phyloP scores from a whole-genome alignment of 1,139 yeast species.

The Suhomyces chickasaworum region DNA sequence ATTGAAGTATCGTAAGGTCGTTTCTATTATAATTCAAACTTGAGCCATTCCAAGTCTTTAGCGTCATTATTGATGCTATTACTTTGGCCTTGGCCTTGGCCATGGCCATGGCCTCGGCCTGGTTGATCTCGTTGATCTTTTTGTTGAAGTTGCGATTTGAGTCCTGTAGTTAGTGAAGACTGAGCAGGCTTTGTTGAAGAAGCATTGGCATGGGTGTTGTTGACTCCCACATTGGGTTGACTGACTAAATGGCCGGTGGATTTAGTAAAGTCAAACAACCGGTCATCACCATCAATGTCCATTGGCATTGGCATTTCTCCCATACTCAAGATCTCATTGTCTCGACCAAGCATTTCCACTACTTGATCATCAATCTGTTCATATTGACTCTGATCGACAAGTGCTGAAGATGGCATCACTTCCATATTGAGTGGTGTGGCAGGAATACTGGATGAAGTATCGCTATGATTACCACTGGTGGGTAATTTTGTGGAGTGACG shows the following conservation, averaged over 20 bases:
- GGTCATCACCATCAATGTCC: slow-evolving; percentile 19
- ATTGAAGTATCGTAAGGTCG: neutral
- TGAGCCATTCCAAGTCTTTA: slow-evolving; percentile 49
- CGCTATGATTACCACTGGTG: slow-evolving; percentile 8
- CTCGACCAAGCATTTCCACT: slow-evolving; percentile 11
- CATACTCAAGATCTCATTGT: slow-evolving; percentile 4
- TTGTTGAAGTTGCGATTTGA: slow-evolving; percentile 21
- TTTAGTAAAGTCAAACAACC: slow-evolving; percentile 23
- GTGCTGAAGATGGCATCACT: slow-evolving; percentile 21
- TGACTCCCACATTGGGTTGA: slow-evolving; percentile 6
- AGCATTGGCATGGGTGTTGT: slow-evolving; percentile 12
- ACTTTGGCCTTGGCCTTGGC: neutral
- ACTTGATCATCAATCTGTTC: slow-evolving; percentile 10
- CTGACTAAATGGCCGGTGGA: neutral
- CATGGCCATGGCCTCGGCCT: no score
- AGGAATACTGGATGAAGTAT: slow-evolving; percentile 17
- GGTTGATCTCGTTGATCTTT: slow-evolving; percentile 9
- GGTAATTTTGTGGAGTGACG: slow-evolving; percentile 13
- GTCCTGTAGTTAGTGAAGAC: slow-evolving; percentile 33
- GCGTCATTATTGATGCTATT: slow-evolving; percentile 18
- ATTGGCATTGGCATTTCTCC: slow-evolving; percentile 14
- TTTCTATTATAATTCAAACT: slow-evolving; percentile 38
- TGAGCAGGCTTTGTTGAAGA: slow-evolving; percentile 18
- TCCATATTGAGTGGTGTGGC: slow-evolving; percentile 26
- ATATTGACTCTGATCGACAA: slow-evolving; percentile 1